Base-by-base conservation (phyloP, 2,329 filamentous ascomycete genomes). In the Claviceps spartinae region DNA sequence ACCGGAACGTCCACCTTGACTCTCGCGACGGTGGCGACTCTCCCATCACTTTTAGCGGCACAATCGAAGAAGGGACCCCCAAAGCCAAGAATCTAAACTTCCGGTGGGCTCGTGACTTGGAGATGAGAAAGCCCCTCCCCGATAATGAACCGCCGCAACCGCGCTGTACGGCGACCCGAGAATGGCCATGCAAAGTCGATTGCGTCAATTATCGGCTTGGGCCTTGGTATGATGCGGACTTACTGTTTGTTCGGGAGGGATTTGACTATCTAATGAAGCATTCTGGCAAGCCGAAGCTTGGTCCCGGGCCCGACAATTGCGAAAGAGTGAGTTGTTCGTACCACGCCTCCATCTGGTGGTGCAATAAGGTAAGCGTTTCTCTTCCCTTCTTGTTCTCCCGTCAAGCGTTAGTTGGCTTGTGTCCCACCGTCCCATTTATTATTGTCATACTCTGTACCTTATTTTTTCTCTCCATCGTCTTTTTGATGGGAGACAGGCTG, bases 291-390 rank as follows among this genome's bases (percentile, higher is more conserved):
- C 49, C 49, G 9, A 26, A 11, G 8, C 47, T 22, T n/a, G 20
- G 18, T 3, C 9, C 44, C 6, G 50, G 50, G 5, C 50, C 44
- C 16, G 22, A 14, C 13, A 36, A 9, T 11, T 51, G 50, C n/a
- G 50, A 22, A 5, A 41, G 49, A n/a, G 34, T 47, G 5, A 48
- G 50, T 20, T 51, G 50, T 11, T 43, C 50, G 11, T 47, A 26
- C 5, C 0, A 24, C 13, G 30, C 22, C 16, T 36, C 44, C 7
- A 51, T 51, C 34, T 51, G 50, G 50, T 51, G 50, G 50, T 51
- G 50, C 44, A 47, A 54, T 47, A 40, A 55, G 41, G 45, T 48
- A 48, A 34, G 50, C 18, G 30, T 22, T 30, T 38, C 16, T 41
- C 9, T 41, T 20, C 18, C 16, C 4, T 20, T 41, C 16, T 3